phyloP scores from a whole-genome alignment of 2,329 filamentous ascomycete species.

The Incumbomyces delicatus region DNA sequence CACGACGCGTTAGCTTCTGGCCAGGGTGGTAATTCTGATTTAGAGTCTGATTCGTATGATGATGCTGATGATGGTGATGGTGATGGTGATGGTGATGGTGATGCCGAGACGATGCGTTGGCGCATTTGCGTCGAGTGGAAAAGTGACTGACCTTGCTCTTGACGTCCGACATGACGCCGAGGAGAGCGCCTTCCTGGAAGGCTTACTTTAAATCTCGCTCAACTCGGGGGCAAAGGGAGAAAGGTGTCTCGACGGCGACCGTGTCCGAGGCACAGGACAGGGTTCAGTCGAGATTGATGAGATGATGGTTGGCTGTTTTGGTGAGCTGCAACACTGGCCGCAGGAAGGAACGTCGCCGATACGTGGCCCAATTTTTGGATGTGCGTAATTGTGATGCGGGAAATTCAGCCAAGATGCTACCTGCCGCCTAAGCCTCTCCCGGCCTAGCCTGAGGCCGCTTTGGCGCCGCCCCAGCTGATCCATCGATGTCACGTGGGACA shows the following conservation, averaged over 20 bases:
- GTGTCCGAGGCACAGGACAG: conserved; percentile 16
- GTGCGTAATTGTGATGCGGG: not conserved
- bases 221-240: conserved; percentile 26
- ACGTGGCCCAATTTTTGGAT: conserved; percentile 1
- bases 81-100: not conserved
- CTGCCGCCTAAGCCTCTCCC: no score
- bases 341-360: not conserved
- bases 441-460: no score
- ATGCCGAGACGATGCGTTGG: conserved; percentile 11
- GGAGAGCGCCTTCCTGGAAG: conserved; percentile 42
- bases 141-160: conserved; percentile 40
- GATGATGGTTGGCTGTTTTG: not conserved
- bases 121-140: conserved; percentile 1
- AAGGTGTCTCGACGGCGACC: conserved; percentile 19
- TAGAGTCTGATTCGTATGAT: no score
- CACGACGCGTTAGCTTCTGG: conserved; percentile 28
- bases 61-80: no score
- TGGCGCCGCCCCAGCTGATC: no score
- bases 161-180: conserved; percentile 43
- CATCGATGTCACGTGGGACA: no score
- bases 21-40: not conserved
- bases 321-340: conserved; percentile 1
- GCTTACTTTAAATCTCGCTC: conserved; percentile 39
- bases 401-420: not conserved
- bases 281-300: conserved; percentile 17